A percentile compares a stretch with the other conserved stretches of the same genome.
Conservation (phyloP, 2,329 filamentous ascomycete species). For the Aspergillus neotritici region DNA sequence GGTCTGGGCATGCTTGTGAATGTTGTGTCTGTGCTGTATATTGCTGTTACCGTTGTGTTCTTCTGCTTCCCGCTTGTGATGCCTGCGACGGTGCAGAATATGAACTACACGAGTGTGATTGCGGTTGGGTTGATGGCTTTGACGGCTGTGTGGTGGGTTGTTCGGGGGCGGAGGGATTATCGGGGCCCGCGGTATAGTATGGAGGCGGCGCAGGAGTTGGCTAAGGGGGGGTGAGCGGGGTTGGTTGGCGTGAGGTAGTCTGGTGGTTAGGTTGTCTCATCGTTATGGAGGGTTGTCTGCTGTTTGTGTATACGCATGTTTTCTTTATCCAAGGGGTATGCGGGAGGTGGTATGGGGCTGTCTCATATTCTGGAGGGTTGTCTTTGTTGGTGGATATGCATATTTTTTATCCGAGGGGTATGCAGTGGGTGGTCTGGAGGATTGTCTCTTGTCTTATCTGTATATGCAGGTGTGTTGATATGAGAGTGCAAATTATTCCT, state of each 20-base stretch:
- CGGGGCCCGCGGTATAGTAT: conserved; percentile 39
- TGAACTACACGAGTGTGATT: conserved; percentile 50
- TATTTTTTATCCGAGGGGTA: too few relatives aligned
- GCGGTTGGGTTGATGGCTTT: conserved; percentile 31
- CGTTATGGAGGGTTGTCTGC: too few relatives aligned
- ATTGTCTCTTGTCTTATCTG: too few relatives aligned
- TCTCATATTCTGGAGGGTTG: too few relatives aligned
- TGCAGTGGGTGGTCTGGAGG: too few relatives aligned
- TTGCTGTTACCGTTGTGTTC: conserved; percentile 57
- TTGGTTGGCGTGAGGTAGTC: too few relatives aligned
- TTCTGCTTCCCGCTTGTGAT: conserved; percentile 55
- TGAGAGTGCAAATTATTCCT: too few relatives aligned
- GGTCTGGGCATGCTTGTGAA: conserved; percentile 49
- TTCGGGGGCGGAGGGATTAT: conserved; percentile 26
- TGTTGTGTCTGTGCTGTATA: conserved; percentile 51
- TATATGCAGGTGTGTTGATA: too few relatives aligned
- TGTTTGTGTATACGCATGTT: too few relatives aligned
- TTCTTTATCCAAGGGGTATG: too few relatives aligned
- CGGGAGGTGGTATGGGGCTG: too few relatives aligned
- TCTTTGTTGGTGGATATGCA: too few relatives aligned
- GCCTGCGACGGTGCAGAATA: conserved; percentile 43
- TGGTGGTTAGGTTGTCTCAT: not conserved
- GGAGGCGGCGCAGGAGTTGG: conserved; percentile 51
- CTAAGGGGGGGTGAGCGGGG: not conserved
- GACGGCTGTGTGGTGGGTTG: conserved; percentile 32